A percentile compares a stretch with the other conserved stretches of the same genome.
These are phyloP conservation scores for Entomortierella lignicola DNA, from an alignment of 192 early-diverging fungal species.

Conservation along the genomic window DNA sequence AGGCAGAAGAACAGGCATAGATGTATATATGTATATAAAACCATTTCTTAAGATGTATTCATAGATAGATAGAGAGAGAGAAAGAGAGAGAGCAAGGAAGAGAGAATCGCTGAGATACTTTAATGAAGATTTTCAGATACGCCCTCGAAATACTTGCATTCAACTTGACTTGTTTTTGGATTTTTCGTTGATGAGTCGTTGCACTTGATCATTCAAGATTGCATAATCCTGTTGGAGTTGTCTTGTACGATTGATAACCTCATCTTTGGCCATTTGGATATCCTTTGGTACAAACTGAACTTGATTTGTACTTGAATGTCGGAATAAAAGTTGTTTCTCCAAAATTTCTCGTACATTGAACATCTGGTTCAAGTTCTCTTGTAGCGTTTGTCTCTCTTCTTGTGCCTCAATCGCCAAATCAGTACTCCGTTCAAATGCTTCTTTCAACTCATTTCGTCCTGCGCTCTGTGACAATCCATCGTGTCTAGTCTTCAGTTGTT, in stretches of 20 bases:
- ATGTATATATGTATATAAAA: not conserved
- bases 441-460: not conserved
- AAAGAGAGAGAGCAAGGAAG: too few species aligned
- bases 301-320: constrained; percentile 28
- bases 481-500: not conserved
- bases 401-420: not conserved
- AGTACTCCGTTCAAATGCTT: not conserved
- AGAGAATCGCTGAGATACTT: too few species aligned
- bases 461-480: not conserved
- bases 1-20: too few species aligned
- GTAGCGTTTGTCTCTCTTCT: constrained; percentile 1
- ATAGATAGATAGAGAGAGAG: too few species aligned
- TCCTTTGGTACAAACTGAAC: constrained; percentile 20
- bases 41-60: not conserved
- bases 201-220: constrained; percentile 7
- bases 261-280: constrained; percentile 5
- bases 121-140: too few species aligned
- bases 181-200: constrained; percentile 1
- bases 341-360: not conserved
- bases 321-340: constrained; percentile 8
- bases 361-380: constrained; percentile 11
- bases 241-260: not conserved
- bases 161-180: not conserved
- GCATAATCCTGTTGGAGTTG: constrained; percentile 16
- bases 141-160: too few species aligned